These are phyloP conservation scores for Orbilia oligospora DNA, from an alignment of 2,329 filamentous ascomycete genomes.

Conservation along the genomic window DNA sequence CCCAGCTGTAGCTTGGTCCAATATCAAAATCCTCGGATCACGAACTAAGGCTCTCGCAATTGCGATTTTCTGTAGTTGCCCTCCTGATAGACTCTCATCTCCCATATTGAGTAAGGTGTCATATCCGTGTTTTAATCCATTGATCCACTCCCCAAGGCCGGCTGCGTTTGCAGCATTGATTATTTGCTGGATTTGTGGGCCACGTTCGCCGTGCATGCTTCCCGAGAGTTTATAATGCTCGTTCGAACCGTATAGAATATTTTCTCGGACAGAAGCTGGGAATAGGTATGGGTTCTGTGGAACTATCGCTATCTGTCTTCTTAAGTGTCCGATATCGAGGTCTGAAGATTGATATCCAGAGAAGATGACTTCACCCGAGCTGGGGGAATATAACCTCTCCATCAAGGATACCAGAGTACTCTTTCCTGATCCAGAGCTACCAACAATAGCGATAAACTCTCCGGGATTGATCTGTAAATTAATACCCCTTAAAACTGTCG, in stretches of 20 bases:
- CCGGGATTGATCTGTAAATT: conserved; percentile 76
- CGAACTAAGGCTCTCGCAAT: conserved; percentile 85
- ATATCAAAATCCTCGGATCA: conserved; percentile 78
- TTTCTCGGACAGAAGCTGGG: conserved; percentile 80
- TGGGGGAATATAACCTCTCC: conserved; percentile 76
- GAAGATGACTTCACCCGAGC: conserved; percentile 71
- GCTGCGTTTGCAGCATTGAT: conserved; percentile 64
- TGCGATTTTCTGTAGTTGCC: conserved; percentile 84
- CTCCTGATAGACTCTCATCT: conserved; percentile 82
- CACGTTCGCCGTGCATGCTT: conserved; percentile 71
- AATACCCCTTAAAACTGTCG: conserved; percentile 75
- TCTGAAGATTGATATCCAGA: conserved; percentile 72
- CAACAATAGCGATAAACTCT: conserved; percentile 82
- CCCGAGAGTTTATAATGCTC: conserved; percentile 68
- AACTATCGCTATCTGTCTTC: conserved; percentile 77
- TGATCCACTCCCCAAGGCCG: conserved; percentile 65
- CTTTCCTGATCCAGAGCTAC: conserved; percentile 90
- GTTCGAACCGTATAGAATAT: conserved; percentile 80
- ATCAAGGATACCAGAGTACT: conserved; percentile 84
- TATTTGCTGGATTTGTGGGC: conserved; percentile 71
- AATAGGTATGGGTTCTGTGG: conserved; percentile 82
- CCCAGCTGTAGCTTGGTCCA: conserved; percentile 89
- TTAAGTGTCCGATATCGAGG: conserved; percentile 75
- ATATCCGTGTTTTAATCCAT: conserved; percentile 78
- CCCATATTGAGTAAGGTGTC: conserved; percentile 79